Conservation (phyloP, 176 grass and related monocot genomes). For the Tuctoria greenei region DNA sequence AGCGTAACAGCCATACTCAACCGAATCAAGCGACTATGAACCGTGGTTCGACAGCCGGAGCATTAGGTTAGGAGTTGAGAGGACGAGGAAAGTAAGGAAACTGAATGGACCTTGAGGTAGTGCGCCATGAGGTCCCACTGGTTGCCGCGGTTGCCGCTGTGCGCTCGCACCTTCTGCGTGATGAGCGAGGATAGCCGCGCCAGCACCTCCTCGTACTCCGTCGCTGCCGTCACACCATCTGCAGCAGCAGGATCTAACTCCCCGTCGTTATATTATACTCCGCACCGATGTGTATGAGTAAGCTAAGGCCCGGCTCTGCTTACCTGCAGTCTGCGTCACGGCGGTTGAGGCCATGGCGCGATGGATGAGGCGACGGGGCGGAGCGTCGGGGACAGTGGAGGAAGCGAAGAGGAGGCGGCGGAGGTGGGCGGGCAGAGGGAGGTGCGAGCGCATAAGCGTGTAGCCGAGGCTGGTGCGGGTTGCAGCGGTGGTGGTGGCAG, state of each 20-base stretch:
- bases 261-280: background rate
- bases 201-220: slow-evolving; percentile 76
- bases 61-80: background rate
- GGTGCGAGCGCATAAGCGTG: slow-evolving; percentile 31
- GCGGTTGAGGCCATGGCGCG: slow-evolving; percentile 39
- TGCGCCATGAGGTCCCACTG: slow-evolving; percentile 78
- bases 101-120: slow-evolving; percentile 60
- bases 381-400: background rate
- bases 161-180: slow-evolving; percentile 65
- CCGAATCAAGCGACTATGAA: background rate
- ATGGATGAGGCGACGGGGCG: background rate
- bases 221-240: background rate
- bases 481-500: background rate
- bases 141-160: slow-evolving; percentile 67
- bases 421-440: background rate
- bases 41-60: background rate
- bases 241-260: background rate
- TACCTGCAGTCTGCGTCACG: slow-evolving; percentile 30
- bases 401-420: slow-evolving; percentile 5
- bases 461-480: background rate
- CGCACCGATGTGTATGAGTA: too few species aligned
- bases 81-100: background rate
- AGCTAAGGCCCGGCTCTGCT: too few species aligned
- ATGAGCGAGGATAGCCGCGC: slow-evolving; percentile 78
- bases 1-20: background rate